phyloP scores from a whole-genome alignment of 2,329 filamentous ascomycete genomes.

The Aspergillus caelatus region DNA sequence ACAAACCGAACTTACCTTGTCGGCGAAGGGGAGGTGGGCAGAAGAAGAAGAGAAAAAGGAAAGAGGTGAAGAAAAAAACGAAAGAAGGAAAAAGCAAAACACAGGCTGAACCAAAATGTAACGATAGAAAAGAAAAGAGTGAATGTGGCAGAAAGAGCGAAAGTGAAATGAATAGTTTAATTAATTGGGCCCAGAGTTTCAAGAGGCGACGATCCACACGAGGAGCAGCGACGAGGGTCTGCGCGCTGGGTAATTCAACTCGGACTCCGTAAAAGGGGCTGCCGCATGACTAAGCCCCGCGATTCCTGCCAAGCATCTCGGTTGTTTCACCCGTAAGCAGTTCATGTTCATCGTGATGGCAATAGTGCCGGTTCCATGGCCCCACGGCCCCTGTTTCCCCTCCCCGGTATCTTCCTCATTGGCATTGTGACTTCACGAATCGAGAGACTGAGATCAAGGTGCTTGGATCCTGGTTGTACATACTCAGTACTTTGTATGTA shows the following conservation, averaged over 20 bases:
- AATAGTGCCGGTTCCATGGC: neutral
- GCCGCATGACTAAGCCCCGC: conserved; percentile 34
- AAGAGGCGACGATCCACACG: conserved; percentile 23
- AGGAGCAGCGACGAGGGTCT: conserved; percentile 11
- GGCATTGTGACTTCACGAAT: neutral
- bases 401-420: neutral
- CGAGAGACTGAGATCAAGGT: neutral
- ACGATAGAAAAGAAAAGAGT: conserved; percentile 6
- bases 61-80: neutral
- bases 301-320: conserved; percentile 18
- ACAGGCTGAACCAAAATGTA: neutral
- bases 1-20: conserved; percentile 18
- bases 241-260: conserved; percentile 3
- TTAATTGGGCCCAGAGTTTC: conserved; percentile 19
- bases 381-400: neutral
- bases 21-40: conserved; percentile 2
- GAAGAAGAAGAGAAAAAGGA: neutral
- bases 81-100: neutral
- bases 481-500: too few species aligned
- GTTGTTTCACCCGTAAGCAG: conserved; percentile 18
- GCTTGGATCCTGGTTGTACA: neutral
- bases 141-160: conserved; percentile 12
- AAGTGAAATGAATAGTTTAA: conserved; percentile 12
- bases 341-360: conserved; percentile 1
- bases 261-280: conserved; percentile 40